These are phyloP conservation scores for Cryphonectria carpinicola DNA, from an alignment of 2,329 filamentous ascomycete genomes.

Conservation along the genomic window DNA sequence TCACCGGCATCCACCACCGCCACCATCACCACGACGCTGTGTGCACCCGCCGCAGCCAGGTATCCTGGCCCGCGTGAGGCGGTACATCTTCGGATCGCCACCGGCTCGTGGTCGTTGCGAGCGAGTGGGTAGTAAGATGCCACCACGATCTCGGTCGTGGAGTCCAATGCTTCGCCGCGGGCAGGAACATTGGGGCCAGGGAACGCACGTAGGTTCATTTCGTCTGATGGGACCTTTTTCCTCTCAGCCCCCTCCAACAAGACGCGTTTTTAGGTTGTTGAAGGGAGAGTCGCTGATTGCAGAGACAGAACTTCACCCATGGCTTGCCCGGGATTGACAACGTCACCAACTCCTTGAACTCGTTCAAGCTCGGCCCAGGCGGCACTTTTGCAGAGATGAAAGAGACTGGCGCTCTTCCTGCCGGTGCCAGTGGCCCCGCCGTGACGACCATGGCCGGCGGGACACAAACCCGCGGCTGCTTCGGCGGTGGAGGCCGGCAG, in stretches of 20 bases:
- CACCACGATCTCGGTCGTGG: neutral
- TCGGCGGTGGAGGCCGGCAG: neutral
- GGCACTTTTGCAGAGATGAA: conserved; percentile 18
- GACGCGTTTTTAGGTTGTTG: no score
- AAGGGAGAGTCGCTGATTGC: neutral
- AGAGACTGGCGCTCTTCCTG: conserved; percentile 17
- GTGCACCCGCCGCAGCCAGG: conserved; percentile 8
- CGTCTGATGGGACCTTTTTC: neutral
- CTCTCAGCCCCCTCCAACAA: neutral
- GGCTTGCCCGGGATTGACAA: conserved; percentile 5
- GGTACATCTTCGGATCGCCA: conserved; percentile 22
- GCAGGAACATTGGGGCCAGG: conserved; percentile 24
- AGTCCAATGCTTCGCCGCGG: conserved; percentile 23
- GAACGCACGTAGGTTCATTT: conserved; percentile 6
- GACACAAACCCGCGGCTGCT: conserved; percentile 19
- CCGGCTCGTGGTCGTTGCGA: neutral
- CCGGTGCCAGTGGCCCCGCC: neutral
- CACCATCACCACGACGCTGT: neutral
- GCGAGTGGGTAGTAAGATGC: neutral
- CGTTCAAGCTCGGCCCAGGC: conserved; percentile 10
- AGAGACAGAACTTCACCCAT: conserved; percentile 13
- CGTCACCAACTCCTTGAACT: neutral
- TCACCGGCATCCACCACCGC: neutral
- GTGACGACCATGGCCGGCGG: neutral
- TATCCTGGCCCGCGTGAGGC: conserved; percentile 17